These are phyloP conservation scores for Sporisorium iseilematis-ciliati DNA, from an alignment of 1,284 basidiomycete genomes.

Conservation along the genomic window DNA sequence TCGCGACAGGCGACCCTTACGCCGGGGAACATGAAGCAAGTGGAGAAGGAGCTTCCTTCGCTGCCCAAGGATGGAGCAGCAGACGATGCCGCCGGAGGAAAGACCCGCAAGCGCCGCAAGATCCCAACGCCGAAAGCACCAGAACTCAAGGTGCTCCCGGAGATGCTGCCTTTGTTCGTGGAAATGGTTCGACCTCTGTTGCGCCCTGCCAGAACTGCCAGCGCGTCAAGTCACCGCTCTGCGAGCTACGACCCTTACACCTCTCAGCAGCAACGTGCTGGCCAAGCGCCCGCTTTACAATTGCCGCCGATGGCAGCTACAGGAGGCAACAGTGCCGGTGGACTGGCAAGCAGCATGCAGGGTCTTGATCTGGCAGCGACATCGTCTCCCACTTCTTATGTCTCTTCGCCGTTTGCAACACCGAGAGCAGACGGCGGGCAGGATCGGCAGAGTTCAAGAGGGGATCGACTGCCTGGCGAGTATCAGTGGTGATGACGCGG, in stretches of 20 bases:
- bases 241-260: slow-evolving; percentile 39
- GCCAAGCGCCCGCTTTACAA: slow-evolving; percentile 6
- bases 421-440: slow-evolving; percentile 11
- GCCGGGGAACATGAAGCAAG: slow-evolving; percentile 20
- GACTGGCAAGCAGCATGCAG: slow-evolving; percentile 20
- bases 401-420: slow-evolving; percentile 31
- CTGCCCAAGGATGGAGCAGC: slow-evolving; percentile 25
- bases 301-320: slow-evolving; percentile 16
- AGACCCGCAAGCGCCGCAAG: slow-evolving; percentile 71
- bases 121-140: slow-evolving; percentile 77
- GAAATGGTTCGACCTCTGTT: slow-evolving; percentile 61
- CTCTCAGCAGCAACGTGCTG: background rate
- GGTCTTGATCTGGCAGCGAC: slow-evolving; percentile 21
- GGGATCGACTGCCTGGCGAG: slow-evolving; percentile 40
- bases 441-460: slow-evolving; percentile 5
- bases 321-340: slow-evolving; percentile 1
- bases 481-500: slow-evolving; percentile 42
- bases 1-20: slow-evolving; percentile 42
- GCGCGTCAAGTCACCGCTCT: slow-evolving; percentile 39
- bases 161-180: slow-evolving; percentile 64
- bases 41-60: slow-evolving; percentile 55
- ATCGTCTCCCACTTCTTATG: slow-evolving; percentile 32
- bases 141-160: slow-evolving; percentile 76
- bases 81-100: slow-evolving; percentile 8
- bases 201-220: slow-evolving; percentile 49